Base-by-base conservation (phyloP, 805 yeast genomes). In the Teunomyces stri region DNA sequence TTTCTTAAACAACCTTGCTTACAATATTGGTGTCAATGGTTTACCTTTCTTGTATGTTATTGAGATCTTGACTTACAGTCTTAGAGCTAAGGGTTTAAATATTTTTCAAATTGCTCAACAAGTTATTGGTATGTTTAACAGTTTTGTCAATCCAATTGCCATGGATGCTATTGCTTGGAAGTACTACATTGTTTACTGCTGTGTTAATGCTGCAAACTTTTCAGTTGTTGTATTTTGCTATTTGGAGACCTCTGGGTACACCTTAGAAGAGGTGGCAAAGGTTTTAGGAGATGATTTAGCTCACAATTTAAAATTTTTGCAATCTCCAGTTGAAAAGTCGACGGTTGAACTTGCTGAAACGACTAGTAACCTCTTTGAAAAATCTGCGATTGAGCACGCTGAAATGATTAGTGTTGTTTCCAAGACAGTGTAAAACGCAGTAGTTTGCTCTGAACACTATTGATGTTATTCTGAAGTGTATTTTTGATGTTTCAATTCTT, bases 1-100 rank as follows among this genome's bases (percentile, higher is more conserved):
- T 43, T 78, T 76, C 69, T 54, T 77, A 22, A 75, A 66, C 69
- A 67, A 69, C 58, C 54, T 61, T 44, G 64, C 67, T 35, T 77
- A 75, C 61, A 65, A 73, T 53, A 59, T 68, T 35, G 76, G 76
- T 29, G 54, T 63, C 44, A 73, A 74, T 48, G 80, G 79, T 44
- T 64, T 75, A 46, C 78, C 79, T 43, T 69, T 59, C 55, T 54
- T 74, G 41, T 78, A 77, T 56, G 54, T 70, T 45, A 74, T 81
- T 35, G 82, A 74, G 53, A 53, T 65, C 47, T 59, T 67, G 50
- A 69, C 71, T 3, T 68, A 61, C 56, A 52, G 61, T 29, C 65
- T 67, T 55, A 59, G 79, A 52, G 72, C 77, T 18, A 72, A 72
- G 57, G 78, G 76, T 38, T 50, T 69, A 35, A 66, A 61, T 52